Conservation (phyloP, 2,329 filamentous ascomycete species). For the Truncatella angustata region DNA sequence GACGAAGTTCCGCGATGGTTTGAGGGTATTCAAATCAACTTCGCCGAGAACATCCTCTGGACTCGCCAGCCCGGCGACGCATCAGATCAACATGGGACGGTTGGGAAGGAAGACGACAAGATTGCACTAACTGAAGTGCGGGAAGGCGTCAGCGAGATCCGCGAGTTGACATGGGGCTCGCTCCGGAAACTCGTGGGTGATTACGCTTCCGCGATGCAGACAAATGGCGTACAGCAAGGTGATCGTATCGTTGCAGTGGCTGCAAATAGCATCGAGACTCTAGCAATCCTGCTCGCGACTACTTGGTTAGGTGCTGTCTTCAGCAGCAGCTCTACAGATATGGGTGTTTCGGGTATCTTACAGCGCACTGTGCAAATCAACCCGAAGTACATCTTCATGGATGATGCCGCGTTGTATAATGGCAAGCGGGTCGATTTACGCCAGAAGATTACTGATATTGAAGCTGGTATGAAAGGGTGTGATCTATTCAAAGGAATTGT, state of each 20-base stretch:
- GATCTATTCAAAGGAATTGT: conserved; percentile 62
- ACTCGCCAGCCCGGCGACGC: conserved; percentile 40
- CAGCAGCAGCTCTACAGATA: conserved; percentile 75
- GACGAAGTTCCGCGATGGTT: conserved; percentile 77
- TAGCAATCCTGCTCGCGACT: conserved; percentile 68
- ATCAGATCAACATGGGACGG: conserved; percentile 45
- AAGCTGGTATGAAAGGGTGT: conserved; percentile 60
- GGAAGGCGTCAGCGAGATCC: conserved; percentile 58
- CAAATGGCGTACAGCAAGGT: conserved; percentile 64
- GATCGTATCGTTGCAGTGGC: conserved; percentile 76
- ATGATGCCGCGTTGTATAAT: conserved; percentile 78
- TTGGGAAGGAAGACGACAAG: conserved; percentile 67
- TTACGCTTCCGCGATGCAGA: conserved; percentile 65
- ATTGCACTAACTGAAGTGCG: conserved; percentile 71
- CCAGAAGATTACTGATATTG: conserved; percentile 67
- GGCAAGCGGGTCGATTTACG: conserved; percentile 71
- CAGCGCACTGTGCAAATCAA: conserved; percentile 73
- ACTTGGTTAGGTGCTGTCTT: conserved; percentile 73
- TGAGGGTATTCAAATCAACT: conserved; percentile 70
- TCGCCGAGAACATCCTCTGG: conserved; percentile 78
- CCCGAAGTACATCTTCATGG: conserved; percentile 79
- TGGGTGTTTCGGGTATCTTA: conserved; percentile 75
- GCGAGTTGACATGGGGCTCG: conserved; percentile 65
- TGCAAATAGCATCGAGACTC: conserved; percentile 72
- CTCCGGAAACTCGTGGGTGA: conserved; percentile 57